These are phyloP conservation scores for Clarireedia hainanense DNA, from an alignment of 2,329 filamentous ascomycete genomes.

Conservation along the genomic window DNA sequence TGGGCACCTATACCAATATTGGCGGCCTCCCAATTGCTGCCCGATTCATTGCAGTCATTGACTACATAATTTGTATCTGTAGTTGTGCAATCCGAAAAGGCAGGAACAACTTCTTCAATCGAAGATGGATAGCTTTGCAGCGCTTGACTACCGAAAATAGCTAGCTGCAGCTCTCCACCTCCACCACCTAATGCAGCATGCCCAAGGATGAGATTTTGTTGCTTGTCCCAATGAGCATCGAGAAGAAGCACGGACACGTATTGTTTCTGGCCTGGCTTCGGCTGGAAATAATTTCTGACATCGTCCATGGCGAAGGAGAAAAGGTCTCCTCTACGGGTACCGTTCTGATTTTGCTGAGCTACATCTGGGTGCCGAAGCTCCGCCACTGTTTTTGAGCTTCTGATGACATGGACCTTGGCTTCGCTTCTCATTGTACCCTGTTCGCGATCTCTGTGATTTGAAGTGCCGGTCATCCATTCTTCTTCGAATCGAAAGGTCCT, in stretches of 20 bases:
- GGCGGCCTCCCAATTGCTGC: slow-evolving; percentile 91
- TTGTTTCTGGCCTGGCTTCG: slow-evolving; percentile 68
- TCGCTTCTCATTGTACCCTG: slow-evolving; percentile 76
- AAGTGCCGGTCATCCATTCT: slow-evolving; percentile 81
- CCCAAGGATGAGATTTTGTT: slow-evolving; percentile 60
- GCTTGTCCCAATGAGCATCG: slow-evolving; percentile 80
- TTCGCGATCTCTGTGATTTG: slow-evolving; percentile 66
- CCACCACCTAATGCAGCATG: slow-evolving; percentile 80
- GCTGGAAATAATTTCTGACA: slow-evolving; percentile 68
- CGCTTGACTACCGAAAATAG: slow-evolving; percentile 86
- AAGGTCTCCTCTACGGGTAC: slow-evolving; percentile 63
- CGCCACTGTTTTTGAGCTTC: slow-evolving; percentile 72
- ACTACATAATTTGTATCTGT: slow-evolving; percentile 75
- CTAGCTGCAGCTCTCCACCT: slow-evolving; percentile 67
- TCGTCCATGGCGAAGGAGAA: slow-evolving; percentile 72
- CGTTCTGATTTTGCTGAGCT: slow-evolving; percentile 68
- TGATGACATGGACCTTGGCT: slow-evolving; percentile 80
- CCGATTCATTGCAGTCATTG: slow-evolving; percentile 80
- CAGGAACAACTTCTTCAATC: slow-evolving; percentile 82
- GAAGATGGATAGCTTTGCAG: slow-evolving; percentile 84
- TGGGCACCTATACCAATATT: slow-evolving; percentile 92
- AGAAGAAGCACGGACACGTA: slow-evolving; percentile 83
- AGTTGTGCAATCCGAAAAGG: slow-evolving; percentile 83
- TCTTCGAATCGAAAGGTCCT: slow-evolving; percentile 88
- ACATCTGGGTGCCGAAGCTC: slow-evolving; percentile 73